These are phyloP conservation scores for Botrytis deweyae DNA, from an alignment of 2,329 filamentous ascomycete genomes.

Conservation along the genomic window DNA sequence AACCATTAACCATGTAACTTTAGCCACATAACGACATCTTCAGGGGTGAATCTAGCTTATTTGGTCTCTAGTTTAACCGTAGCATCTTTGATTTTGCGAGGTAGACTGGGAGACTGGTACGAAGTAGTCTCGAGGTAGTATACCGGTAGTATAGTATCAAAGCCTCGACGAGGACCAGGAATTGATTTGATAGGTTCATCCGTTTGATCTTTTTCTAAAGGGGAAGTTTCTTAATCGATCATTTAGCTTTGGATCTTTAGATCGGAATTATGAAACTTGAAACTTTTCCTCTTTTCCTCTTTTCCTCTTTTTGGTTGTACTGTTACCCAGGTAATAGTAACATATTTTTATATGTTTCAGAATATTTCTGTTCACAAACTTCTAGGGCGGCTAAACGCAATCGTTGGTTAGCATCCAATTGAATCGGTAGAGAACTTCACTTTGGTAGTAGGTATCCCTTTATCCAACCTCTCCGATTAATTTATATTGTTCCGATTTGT, in stretches of 20 bases:
- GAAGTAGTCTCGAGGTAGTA: too few species aligned
- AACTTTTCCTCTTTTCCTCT: not conserved
- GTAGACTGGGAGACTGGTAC: not conserved
- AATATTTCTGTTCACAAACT: too few species aligned
- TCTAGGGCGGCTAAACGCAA: not conserved
- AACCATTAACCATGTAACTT: not conserved
- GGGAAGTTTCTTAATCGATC: not conserved
- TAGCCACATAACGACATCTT: conserved; percentile 10
- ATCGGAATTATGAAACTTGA: not conserved
- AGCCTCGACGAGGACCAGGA: not conserved
- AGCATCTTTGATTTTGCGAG: not conserved
- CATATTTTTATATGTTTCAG: not conserved
- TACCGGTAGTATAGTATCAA: not conserved
- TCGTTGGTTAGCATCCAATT: not conserved
- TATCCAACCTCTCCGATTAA: conserved; percentile 12
- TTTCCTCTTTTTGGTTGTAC: not conserved
- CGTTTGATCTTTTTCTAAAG: too few species aligned
- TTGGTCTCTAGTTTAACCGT: not conserved
- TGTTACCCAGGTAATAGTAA: not conserved
- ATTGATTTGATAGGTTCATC: not conserved
- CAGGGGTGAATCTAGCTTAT: not conserved
- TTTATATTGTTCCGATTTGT: not conserved
- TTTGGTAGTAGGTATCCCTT: not conserved
- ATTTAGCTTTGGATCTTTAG: not conserved
- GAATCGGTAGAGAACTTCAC: not conserved